phyloP scores from a whole-genome alignment of 768 basidiomycete species.

The Boletus bicolor region DNA sequence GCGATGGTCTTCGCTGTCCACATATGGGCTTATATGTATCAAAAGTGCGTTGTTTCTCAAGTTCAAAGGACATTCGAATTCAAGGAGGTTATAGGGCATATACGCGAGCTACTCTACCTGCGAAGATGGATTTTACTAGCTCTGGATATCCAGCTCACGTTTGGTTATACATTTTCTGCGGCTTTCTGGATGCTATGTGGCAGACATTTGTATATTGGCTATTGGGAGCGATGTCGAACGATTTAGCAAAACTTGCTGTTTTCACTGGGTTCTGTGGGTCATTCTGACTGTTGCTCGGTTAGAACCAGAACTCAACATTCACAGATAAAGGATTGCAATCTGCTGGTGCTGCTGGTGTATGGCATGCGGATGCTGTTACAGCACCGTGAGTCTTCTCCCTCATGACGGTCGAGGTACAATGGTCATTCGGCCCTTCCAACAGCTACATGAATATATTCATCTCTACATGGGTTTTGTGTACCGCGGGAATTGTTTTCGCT shows the following conservation, averaged over 20 bases:
- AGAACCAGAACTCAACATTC: conserved; percentile 1
- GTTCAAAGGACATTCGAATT: background rate
- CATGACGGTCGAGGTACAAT: background rate
- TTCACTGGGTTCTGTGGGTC: conserved; percentile 78
- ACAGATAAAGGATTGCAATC: conserved; percentile 73
- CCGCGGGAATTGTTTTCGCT: conserved; percentile 60
- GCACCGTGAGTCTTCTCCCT: conserved; percentile 48
- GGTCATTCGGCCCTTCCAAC: background rate
- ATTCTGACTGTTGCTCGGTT: background rate
- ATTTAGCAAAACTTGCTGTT: conserved; percentile 74
- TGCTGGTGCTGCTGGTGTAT: conserved; percentile 69
- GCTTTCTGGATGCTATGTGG: conserved; percentile 80
- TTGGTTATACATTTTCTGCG: conserved; percentile 68
- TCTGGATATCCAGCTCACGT: conserved; percentile 51
- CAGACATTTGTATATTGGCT: conserved; percentile 82
- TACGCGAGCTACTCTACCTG: conserved; percentile 49
- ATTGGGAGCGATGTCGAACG: conserved; percentile 84
- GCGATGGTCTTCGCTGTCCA: conserved; percentile 66
- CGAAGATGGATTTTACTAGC: conserved; percentile 61
- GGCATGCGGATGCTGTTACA: conserved; percentile 64
- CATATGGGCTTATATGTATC: conserved; percentile 75
- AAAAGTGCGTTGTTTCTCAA: conserved; percentile 48
- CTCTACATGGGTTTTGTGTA: conserved; percentile 72
- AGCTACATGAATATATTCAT: conserved; percentile 69
- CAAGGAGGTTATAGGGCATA: conserved; percentile 42